Conservation (phyloP, 108 stramenopile species). For the Nitzschia sp. region DNA sequence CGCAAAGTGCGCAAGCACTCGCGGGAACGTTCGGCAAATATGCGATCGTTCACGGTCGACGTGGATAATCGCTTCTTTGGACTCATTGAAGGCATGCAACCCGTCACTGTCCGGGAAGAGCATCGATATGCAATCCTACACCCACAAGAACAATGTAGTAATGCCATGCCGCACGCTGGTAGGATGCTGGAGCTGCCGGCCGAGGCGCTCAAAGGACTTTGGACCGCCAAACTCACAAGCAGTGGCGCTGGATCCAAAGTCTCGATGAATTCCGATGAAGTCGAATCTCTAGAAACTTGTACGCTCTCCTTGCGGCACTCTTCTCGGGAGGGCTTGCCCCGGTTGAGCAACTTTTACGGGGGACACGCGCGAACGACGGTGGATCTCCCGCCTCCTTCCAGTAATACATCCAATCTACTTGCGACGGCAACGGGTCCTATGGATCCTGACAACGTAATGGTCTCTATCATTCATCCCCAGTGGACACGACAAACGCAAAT, state of each 20-base stretch:
- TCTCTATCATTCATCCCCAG: not conserved
- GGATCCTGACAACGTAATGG: not conserved
- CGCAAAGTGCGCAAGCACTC: not conserved
- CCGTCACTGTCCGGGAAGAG: not conserved
- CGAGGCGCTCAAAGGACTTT: not conserved
- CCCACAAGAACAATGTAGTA: not conserved
- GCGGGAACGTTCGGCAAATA: not conserved
- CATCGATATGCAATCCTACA: not conserved
- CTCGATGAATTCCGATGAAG: not conserved
- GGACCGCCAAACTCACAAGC: conserved; percentile 1
- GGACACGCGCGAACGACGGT: not conserved
- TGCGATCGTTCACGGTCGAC: not conserved
- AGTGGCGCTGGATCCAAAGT: not conserved
- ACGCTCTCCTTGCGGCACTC: not conserved
- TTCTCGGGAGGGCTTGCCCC: not conserved
- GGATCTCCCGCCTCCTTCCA: not conserved
- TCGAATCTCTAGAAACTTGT: not conserved
- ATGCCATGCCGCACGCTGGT: not conserved
- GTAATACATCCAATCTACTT: not conserved
- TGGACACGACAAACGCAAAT: conserved; percentile 1
- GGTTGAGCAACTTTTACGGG: not conserved
- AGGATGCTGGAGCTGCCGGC: conserved; percentile 7
- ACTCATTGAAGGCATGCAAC: not conserved
- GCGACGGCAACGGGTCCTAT: not conserved
- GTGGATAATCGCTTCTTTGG: not conserved